Evolutionary conservation across 2,329 filamentous ascomycete species (phyloP).

Genomic region (Epichloe gansuensis): DNA sequence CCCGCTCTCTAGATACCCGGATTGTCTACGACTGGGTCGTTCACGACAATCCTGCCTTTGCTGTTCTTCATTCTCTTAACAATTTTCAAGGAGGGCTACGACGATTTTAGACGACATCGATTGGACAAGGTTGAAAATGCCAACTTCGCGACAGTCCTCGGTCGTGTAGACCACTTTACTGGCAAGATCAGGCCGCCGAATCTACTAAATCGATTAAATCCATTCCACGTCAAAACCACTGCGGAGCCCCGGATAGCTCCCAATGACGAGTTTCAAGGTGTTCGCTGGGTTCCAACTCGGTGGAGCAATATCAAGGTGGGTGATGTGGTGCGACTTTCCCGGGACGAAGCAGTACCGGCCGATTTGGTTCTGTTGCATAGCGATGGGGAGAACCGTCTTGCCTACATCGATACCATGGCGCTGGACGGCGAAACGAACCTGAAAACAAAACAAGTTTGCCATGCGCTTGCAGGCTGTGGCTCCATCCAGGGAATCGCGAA

Average conservation of each 20-base stretch:
- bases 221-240: conserved; percentile 19
- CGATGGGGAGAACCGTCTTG: conserved; percentile 63
- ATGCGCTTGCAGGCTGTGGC: conserved; percentile 45
- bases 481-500: conserved; percentile 40
- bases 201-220: conserved; percentile 19
- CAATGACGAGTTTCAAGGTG: conserved; percentile 49
- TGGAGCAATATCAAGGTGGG: conserved; percentile 39
- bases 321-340: conserved; percentile 35
- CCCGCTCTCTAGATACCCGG: conserved; percentile 40
- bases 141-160: conserved; percentile 33
- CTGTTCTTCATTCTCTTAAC: conserved; percentile 70
- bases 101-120: conserved; percentile 68
- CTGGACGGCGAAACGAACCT: conserved; percentile 74
- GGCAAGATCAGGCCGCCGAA: conserved; percentile 14
- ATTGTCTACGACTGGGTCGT: conserved; percentile 62
- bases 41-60: conserved; percentile 62
- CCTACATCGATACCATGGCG: conserved; percentile 78
- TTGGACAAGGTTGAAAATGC: conserved; percentile 74
- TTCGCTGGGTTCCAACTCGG: conserved; percentile 37
- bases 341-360: conserved; percentile 72
- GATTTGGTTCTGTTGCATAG: conserved; percentile 72
- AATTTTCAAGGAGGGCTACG: conserved; percentile 76
- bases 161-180: conserved; percentile 23
- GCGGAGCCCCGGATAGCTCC: conserved; percentile 18
- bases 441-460: conserved; percentile 60